Evolutionary conservation across 108 stramenopile species (phyloP), one percentile per base, ranked within the genome.

Genomic region (Fragilariopsis cylindrus): DNA sequence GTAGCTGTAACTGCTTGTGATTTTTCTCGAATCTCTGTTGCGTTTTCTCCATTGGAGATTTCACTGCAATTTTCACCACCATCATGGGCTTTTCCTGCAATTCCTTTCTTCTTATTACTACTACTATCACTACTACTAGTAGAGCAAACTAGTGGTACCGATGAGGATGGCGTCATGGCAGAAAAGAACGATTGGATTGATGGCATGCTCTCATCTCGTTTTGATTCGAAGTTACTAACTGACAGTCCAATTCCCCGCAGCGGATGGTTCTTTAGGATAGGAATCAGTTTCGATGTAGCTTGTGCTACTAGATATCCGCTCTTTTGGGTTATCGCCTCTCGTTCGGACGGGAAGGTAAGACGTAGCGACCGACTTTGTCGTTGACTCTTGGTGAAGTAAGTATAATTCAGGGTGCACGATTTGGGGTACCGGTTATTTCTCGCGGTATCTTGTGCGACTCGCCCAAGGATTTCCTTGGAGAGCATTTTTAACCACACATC

Each of bases 361-460:
- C 64, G 71, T 19, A 76, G 47, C 21, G 73, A 79, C 70, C 57
- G 60, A 8, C 54, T 60, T 30, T 52, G 53, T 41, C 58, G 77
- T 15, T 48, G 68, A 18, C 47, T 60, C 3, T 47, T 42, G 6
- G 54, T 65, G 48, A 60, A 69, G 52, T 65, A 78, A 3, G 83
- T 82, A 63, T 92, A 95, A 18, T 88, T 85, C 8, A 95, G 77
- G 30, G 84, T 91, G 44, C 83, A 81, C 3, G 82, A 79, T 68
- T 81, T 90, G 4, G 94, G 94, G 56, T 81, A 82, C 49, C 94
- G 88, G 66, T 75, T 72, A 71, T 95, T 95, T 21, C 90, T 76
- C 13, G 44, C 58, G 49, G 80, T 74, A 71, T 95, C 94, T 45
- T 81, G 21, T 66, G 84, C 81, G 18, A 95, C 90, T 16, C 94